Evolutionary conservation across 2,329 filamentous ascomycete species (phyloP).

Genomic region (Mycosphaerella sp.): DNA sequence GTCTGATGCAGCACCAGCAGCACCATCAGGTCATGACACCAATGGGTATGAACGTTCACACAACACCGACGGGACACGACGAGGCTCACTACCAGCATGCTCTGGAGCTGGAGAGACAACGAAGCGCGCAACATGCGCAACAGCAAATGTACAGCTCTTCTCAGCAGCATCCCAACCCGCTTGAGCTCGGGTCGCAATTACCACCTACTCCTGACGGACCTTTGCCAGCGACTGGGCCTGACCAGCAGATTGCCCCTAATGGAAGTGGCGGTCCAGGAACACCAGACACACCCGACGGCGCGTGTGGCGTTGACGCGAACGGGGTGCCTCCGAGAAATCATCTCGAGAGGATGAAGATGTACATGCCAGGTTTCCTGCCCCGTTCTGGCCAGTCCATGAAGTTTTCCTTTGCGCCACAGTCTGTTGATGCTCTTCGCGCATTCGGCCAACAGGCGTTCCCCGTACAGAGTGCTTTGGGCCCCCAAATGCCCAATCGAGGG

Average conservation of each 20-base stretch:
- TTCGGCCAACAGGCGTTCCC: slow-evolving; percentile 25
- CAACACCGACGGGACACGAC: background rate
- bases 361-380: slow-evolving; percentile 21
- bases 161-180: slow-evolving; percentile 23
- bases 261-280: background rate
- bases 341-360: slow-evolving; percentile 22
- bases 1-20: slow-evolving; percentile 19
- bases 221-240: slow-evolving; percentile 8
- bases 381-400: slow-evolving; percentile 28
- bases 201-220: slow-evolving; percentile 6
- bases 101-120: slow-evolving; percentile 22
- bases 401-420: slow-evolving; percentile 27
- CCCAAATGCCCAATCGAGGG: slow-evolving; percentile 18
- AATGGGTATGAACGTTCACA: slow-evolving; percentile 17
- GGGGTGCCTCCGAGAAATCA: slow-evolving; percentile 12
- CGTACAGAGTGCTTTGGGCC: slow-evolving; percentile 1
- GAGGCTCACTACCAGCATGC: slow-evolving; percentile 20
- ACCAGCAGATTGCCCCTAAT: slow-evolving; percentile 6
- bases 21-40: slow-evolving; percentile 22
- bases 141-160: slow-evolving; percentile 20
- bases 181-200: slow-evolving; percentile 17
- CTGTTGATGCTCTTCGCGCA: slow-evolving; percentile 17
- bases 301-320: background rate
- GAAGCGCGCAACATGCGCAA: slow-evolving; percentile 20
- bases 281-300: background rate